Percentiles rank a stretch among this genome's conserved stretches.
Conservation (phyloP, 108 stramenopile species). For the Seminavis robusta region DNA sequence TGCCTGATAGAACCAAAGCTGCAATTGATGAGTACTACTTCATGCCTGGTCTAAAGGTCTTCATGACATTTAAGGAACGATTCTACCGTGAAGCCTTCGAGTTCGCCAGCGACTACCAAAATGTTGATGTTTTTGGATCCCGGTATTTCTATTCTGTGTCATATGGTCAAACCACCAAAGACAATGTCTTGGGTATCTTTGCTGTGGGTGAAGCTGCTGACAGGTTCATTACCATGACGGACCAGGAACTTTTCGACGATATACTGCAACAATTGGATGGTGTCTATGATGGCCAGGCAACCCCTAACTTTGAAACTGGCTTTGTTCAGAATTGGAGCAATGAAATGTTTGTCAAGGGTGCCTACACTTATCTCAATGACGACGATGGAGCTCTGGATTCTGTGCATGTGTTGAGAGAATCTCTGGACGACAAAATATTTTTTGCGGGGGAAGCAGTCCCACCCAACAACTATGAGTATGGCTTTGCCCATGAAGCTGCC, state of each 20-base stretch:
- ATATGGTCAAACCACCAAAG: neutral
- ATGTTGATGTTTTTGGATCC: neutral
- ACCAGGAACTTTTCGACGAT: conserved; percentile 8
- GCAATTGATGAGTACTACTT: conserved; percentile 5
- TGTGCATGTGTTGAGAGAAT: too few relatives aligned
- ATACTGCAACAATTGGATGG: conserved; percentile 16
- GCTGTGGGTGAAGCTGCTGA: neutral
- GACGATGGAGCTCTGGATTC: neutral
- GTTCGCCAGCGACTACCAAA: neutral
- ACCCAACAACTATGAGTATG: neutral
- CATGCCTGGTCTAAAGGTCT: conserved; percentile 10
- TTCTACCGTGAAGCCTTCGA: conserved; percentile 14
- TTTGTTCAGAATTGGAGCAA: conserved; percentile 28
- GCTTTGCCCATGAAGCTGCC: conserved; percentile 18
- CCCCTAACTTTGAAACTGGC: conserved; percentile 1
- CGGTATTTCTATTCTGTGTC: conserved; percentile 8
- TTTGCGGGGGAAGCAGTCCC: conserved; percentile 16
- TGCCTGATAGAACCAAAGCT: neutral
- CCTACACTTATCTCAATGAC: conserved; percentile 5
- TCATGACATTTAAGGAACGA: conserved; percentile 20
- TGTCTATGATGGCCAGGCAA: conserved; percentile 12
- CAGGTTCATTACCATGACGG: neutral
- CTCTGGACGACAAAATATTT: conserved; percentile 11
- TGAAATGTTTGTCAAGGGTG: conserved; percentile 10
- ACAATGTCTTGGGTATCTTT: conserved; percentile 6